These are phyloP conservation scores for Mentha longifolia DNA, from an alignment of 257 asterid genomes.

Conservation along the genomic window DNA sequence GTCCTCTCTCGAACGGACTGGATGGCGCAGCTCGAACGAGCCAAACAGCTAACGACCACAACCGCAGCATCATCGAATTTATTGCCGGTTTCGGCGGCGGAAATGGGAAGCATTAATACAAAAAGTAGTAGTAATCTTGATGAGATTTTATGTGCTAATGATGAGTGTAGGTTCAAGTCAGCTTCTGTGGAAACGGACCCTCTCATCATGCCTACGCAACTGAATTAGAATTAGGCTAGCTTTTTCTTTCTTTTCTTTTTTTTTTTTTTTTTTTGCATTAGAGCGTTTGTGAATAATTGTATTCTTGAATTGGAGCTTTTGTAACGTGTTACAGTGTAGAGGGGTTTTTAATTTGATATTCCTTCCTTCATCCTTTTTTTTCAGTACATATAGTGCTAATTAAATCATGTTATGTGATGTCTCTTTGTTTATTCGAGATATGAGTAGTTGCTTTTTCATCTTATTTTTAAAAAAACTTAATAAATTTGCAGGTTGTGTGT, in stretches of 20 bases:
- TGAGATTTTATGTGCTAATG: slow-evolving; percentile 53
- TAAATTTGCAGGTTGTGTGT: too few relatives aligned
- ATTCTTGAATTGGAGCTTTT: slow-evolving; percentile 36
- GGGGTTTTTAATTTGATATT: slow-evolving; percentile 22
- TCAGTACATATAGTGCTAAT: not conserved
- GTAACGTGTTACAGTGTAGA: slow-evolving; percentile 37
- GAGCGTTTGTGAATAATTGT: slow-evolving; percentile 40
- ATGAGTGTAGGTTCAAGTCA: slow-evolving; percentile 42
- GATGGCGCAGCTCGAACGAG: slow-evolving; percentile 68
- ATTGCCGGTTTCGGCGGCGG: slow-evolving; percentile 37
- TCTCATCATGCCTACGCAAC: slow-evolving; percentile 48
- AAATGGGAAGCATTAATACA: slow-evolving; percentile 1
- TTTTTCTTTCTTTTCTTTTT: not conserved
- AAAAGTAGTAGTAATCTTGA: slow-evolving; percentile 38
- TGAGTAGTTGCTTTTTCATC: too few relatives aligned
- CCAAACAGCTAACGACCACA: slow-evolving; percentile 47
- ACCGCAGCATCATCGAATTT: slow-evolving; percentile 31
- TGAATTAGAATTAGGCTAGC: slow-evolving; percentile 41
- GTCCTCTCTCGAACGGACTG: slow-evolving; percentile 75
- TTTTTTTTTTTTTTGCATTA: not conserved
- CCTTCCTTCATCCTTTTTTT: not conserved
- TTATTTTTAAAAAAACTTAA: too few relatives aligned
- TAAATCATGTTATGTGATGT: not conserved
- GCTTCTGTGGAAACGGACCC: slow-evolving; percentile 66
- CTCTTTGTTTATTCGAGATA: too few relatives aligned